Conservation (phyloP, 1,284 basidiomycete genomes). For the Pseudozyma sp. region DNA sequence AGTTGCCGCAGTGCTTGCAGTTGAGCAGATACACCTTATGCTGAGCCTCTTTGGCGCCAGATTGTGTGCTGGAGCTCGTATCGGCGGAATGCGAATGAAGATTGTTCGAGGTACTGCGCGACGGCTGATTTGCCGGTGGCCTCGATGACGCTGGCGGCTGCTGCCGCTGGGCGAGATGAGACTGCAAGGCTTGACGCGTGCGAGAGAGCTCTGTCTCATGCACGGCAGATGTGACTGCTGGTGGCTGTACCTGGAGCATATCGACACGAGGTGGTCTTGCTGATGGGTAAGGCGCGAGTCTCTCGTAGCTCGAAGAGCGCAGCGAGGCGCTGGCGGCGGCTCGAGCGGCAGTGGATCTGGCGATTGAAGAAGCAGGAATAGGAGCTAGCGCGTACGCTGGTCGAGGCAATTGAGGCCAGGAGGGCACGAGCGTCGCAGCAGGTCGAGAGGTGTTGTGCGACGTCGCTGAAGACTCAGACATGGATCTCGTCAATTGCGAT, state of each 20-base stretch:
- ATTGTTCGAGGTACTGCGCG: constrained; percentile 14
- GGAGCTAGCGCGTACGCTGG: constrained; percentile 33
- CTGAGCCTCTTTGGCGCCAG: constrained; percentile 35
- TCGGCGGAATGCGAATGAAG: constrained; percentile 10
- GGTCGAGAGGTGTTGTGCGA: constrained; percentile 22
- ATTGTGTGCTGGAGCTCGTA: constrained; percentile 12
- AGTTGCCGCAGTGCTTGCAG: constrained; percentile 79
- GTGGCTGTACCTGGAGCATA: constrained; percentile 14
- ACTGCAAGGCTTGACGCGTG: constrained; percentile 32
- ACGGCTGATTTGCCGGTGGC: constrained; percentile 6
- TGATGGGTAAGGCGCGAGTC: constrained; percentile 27
- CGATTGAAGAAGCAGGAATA: constrained; percentile 13
- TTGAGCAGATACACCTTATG: constrained; percentile 82
- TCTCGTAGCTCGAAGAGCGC: constrained; percentile 18
- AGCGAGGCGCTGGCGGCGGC: constrained; percentile 11
- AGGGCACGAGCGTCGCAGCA: constrained; percentile 31
- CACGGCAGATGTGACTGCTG: constrained; percentile 14
- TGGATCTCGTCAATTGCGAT: constrained; percentile 9
- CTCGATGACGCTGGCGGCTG: constrained; percentile 14
- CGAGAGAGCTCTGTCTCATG: constrained; percentile 34
- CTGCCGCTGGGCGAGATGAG: constrained; percentile 18
- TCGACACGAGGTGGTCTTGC: constrained; percentile 20
- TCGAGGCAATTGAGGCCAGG: constrained; percentile 32
- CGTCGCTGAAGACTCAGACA: constrained; percentile 28
- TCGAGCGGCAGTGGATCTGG: constrained; percentile 13